Evolutionary conservation across 305 asterid species (phyloP).

Genomic region (Ruellia speciosa): DNA sequence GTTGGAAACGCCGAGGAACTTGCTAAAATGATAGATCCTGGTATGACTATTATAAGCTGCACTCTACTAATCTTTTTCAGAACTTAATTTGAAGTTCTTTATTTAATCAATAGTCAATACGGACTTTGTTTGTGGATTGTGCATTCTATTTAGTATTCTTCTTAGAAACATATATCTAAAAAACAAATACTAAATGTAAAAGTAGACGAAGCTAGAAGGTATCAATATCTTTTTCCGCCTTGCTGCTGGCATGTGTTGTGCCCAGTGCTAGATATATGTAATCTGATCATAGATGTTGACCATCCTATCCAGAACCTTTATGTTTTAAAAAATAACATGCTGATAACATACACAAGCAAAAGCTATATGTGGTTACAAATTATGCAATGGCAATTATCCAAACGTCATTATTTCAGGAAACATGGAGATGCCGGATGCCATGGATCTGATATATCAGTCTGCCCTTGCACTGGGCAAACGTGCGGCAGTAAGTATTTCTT

Average conservation of each 20-base stretch:
- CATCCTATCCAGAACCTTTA: not conserved
- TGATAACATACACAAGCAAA: not conserved
- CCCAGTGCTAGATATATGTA: not conserved
- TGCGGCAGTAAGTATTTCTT: slow-evolving; percentile 69
- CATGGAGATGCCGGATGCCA: slow-evolving; percentile 89
- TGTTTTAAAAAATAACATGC: not conserved
- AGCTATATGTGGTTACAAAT: slow-evolving; percentile 4
- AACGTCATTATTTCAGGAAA: slow-evolving; percentile 43
- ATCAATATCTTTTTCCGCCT: not conserved
- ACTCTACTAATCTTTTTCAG: not conserved
- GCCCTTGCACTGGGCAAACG: slow-evolving; percentile 74
- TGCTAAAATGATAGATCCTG: slow-evolving; percentile 61
- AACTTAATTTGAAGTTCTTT: not conserved
- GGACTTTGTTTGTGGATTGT: slow-evolving; percentile 3
- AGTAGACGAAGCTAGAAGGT: not conserved
- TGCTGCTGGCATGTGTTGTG: not conserved
- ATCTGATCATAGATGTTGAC: not conserved
- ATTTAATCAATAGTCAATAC: not conserved
- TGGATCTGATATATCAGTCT: slow-evolving; percentile 80
- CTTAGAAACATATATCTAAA: not conserved
- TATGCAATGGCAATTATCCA: slow-evolving; percentile 2
- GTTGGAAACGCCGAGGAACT: slow-evolving; percentile 77
- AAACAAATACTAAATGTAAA: too few relatives aligned
- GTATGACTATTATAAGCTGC: slow-evolving; percentile 30
- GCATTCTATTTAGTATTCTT: not conserved